phyloP scores from a whole-genome alignment of 1,139 yeast species.

The Magnusiomyces ingens region DNA sequence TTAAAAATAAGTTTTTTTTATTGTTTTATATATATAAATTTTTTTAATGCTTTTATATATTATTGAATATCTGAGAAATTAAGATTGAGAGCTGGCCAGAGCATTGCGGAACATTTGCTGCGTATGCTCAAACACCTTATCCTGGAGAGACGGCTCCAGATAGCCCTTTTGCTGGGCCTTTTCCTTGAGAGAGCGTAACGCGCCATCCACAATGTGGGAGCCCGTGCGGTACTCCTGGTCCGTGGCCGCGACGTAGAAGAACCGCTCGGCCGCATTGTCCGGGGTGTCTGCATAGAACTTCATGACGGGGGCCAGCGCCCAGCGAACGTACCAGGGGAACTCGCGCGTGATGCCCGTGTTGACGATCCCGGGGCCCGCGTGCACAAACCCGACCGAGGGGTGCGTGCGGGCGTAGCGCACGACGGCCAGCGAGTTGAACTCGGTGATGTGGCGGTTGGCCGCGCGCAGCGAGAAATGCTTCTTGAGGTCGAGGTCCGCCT shows the following conservation, averaged over 20 bases:
- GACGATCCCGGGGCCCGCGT: constrained; percentile 29
- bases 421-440: constrained; percentile 24
- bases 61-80: too few relatives aligned
- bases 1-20: background rate
- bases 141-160: constrained; percentile 21
- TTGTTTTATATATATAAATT: too few relatives aligned
- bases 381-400: constrained; percentile 27
- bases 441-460: constrained; percentile 18
- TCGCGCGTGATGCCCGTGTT: constrained; percentile 23
- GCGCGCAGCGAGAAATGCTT: constrained; percentile 15
- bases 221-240: constrained; percentile 23
- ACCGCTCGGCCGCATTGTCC: constrained; percentile 23
- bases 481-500: constrained; percentile 26
- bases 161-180: constrained; percentile 17
- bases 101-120: constrained; percentile 21
- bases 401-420: constrained; percentile 23
- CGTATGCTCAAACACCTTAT: constrained; percentile 27
- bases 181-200: constrained; percentile 16
- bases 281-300: constrained; percentile 14
- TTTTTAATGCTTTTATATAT: too few relatives aligned
- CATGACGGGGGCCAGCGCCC: background rate
- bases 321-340: constrained; percentile 11
- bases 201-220: constrained; percentile 19
- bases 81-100: background rate
- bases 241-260: constrained; percentile 21